Evolutionary conservation across 805 yeast genomes (phyloP), one percentile per base, ranked within the genome.

Genomic region (Monosporozyma aerobia): DNA sequence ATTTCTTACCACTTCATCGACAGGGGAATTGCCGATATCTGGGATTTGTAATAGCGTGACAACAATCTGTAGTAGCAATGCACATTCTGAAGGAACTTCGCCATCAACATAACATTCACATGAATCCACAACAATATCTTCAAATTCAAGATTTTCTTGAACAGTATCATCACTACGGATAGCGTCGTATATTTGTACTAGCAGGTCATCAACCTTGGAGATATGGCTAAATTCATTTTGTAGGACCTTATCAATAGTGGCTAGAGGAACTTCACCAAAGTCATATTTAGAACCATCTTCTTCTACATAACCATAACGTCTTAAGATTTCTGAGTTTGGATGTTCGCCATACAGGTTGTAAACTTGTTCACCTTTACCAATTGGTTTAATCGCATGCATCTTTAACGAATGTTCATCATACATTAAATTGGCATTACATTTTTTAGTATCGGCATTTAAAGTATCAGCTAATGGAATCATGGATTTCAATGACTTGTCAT

Each of bases 381-480:
- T 90, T 3, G 71, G 67, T 52, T 77, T 78, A 8, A 79, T 79
- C 1, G 95, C 79, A 47, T 77, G 75, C 95, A 94, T 88, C n/a
- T 79, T 80, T 35, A 90, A 69, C 7, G 65, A 63, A 5, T 72
- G 77, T 1, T 68, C 57, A 32, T 73, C 77, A 57, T 75, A 80
- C 44, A 75, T 76, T 55, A 90, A 69, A 53, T 82, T 77, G 7
- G 97, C 96, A 65, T 92, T 92, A 60, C 81, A 81, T 16, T 77
- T 71, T 8, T 76, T 75, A 1, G 96, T 85, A 63, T 90, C 94
- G 1, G 97, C 88, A 63, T 94, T 92, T 54, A 94, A 71, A 23
- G 88, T 82, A 64, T 92, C 99, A 0, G 98, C 98, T 47, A 90
- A 71, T 0, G 98, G 96, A 3, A 90, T 89, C 96, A 94, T 85